phyloP scores from a whole-genome alignment of 352 stramenopile species.

The Phytophthora cactorum region DNA sequence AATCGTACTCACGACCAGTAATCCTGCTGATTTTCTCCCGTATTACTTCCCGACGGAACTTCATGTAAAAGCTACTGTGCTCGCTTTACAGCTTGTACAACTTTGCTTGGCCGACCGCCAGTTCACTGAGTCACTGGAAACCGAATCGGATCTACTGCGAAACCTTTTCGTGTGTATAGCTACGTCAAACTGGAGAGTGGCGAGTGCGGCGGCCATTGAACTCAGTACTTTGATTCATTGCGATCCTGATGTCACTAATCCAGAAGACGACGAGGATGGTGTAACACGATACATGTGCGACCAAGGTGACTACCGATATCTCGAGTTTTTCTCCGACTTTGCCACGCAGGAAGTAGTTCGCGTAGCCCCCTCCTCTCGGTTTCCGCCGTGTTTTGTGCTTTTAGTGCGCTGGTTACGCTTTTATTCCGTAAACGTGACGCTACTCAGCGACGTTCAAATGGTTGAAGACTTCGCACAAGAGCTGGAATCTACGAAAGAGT shows the following conservation, averaged over 20 bases:
- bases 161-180: slow-evolving; percentile 14
- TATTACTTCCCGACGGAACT: not conserved
- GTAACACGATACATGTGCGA: slow-evolving; percentile 16
- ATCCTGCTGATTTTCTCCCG: slow-evolving; percentile 24
- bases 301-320: slow-evolving; percentile 11
- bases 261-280: not conserved
- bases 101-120: slow-evolving; percentile 5
- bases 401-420: slow-evolving; percentile 37
- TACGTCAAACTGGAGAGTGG: slow-evolving; percentile 14
- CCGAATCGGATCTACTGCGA: slow-evolving; percentile 16
- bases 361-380: slow-evolving; percentile 11
- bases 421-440: slow-evolving; percentile 34
- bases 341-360: slow-evolving; percentile 1
- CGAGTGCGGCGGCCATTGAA: slow-evolving; percentile 5
- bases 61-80: slow-evolving; percentile 14
- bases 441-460: slow-evolving; percentile 11
- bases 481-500: not conserved
- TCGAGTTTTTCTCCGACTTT: slow-evolving; percentile 17
- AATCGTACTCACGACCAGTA: slow-evolving; percentile 10
- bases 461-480: not conserved
- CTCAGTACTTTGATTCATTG: slow-evolving; percentile 18
- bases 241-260: not conserved
- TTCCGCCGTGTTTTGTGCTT: slow-evolving; percentile 35
- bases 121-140: slow-evolving; percentile 14
- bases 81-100: slow-evolving; percentile 13